phyloP scores from a whole-genome alignment of 139 green algal species.

The Deuterostichococcus epilithicus region DNA sequence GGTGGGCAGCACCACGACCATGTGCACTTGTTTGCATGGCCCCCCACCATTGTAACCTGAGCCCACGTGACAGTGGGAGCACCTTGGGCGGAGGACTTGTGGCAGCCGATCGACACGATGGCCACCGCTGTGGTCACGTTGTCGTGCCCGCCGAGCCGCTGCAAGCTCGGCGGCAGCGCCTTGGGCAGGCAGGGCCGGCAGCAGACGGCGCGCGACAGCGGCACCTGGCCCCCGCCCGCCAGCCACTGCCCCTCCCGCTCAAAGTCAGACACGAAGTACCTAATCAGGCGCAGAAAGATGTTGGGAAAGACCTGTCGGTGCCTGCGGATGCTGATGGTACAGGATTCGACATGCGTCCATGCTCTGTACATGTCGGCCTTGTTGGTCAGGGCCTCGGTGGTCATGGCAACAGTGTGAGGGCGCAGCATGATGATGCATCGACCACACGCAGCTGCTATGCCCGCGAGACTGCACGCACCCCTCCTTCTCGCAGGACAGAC shows the following conservation, averaged over 20 bases:
- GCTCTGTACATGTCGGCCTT: too few relatives aligned
- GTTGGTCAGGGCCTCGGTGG: too few relatives aligned
- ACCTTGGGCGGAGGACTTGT: constrained; percentile 35
- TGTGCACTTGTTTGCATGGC: too few relatives aligned
- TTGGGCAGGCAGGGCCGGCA: constrained; percentile 67
- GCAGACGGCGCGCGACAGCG: constrained; percentile 67
- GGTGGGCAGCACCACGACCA: neutral
- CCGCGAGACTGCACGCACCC: constrained; percentile 19
- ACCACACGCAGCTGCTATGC: too few relatives aligned
- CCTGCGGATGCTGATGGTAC: too few relatives aligned
- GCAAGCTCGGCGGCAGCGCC: constrained; percentile 21
- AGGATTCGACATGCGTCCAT: too few relatives aligned
- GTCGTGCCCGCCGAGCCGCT: neutral
- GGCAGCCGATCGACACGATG: constrained; percentile 63
- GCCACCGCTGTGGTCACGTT: constrained; percentile 32
- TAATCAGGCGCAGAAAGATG: too few relatives aligned
- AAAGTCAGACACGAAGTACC: constrained; percentile 43
- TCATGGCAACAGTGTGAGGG: too few relatives aligned
- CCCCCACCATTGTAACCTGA: too few relatives aligned
- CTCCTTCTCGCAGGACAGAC: constrained; percentile 53
- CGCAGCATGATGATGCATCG: too few relatives aligned
- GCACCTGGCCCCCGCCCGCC: constrained; percentile 57
- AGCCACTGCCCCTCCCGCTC: constrained; percentile 51
- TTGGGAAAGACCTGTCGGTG: neutral
- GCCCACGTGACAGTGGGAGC: too few relatives aligned